A percentile compares a stretch with the other conserved stretches of the same genome.
These are phyloP conservation scores for Pisolithus sp. DNA, from an alignment of 768 basidiomycete genomes.

Conservation along the genomic window DNA sequence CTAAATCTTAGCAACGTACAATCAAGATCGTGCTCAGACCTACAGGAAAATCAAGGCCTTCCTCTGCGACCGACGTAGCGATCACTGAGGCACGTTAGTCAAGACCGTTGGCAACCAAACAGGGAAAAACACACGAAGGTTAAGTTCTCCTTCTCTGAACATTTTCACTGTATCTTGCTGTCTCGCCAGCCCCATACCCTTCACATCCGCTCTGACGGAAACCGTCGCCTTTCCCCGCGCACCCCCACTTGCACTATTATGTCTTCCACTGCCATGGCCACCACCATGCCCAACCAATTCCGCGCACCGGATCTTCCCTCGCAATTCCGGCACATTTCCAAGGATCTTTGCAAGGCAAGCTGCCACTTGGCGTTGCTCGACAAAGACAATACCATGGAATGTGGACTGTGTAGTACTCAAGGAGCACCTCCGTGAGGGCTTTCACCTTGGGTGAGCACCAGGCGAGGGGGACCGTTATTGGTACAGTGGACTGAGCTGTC, in stretches of 20 bases:
- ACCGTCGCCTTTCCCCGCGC: slow-evolving; percentile 10
- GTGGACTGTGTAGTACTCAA: slow-evolving; percentile 42
- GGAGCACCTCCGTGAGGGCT: slow-evolving; percentile 54
- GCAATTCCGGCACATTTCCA: slow-evolving; percentile 50
- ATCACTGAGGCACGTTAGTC: slow-evolving; percentile 41
- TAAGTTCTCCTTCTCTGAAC: slow-evolving; percentile 61
- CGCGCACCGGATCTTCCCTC: slow-evolving; percentile 50
- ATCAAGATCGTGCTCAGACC: slow-evolving; percentile 13
- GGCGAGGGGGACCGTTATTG: slow-evolving; percentile 39
- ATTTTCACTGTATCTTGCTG: slow-evolving; percentile 55
- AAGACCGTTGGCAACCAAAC: background rate
- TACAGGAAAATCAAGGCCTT: slow-evolving; percentile 86
- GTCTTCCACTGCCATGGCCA: slow-evolving; percentile 33
- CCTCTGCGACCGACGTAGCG: slow-evolving; percentile 85
- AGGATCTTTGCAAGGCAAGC: slow-evolving; percentile 61
- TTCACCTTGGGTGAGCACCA: slow-evolving; percentile 75
- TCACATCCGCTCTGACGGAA: slow-evolving; percentile 31
- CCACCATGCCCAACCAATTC: slow-evolving; percentile 70
- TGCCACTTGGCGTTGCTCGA: slow-evolving; percentile 79
- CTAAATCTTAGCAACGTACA: background rate
- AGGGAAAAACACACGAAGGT: slow-evolving; percentile 49
- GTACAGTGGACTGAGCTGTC: slow-evolving; percentile 15
- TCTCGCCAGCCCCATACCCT: slow-evolving; percentile 45
- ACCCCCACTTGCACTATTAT: slow-evolving; percentile 18
- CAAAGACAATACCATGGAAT: slow-evolving; percentile 84